These are phyloP conservation scores for Peronospora belbahrii DNA, from an alignment of 352 stramenopile genomes.

Conservation along the genomic window DNA sequence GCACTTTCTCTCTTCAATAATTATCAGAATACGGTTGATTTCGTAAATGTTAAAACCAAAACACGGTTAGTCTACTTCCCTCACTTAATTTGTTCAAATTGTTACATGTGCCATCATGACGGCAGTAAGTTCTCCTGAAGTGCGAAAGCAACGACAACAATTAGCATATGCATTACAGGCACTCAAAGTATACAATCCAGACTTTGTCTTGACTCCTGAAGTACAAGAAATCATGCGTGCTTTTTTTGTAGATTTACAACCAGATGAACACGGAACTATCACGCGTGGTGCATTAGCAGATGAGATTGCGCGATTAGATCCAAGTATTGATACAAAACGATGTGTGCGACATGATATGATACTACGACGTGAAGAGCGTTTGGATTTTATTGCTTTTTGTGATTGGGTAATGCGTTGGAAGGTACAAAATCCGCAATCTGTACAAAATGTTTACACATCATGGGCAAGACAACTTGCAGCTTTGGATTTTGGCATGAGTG, in stretches of 20 bases:
- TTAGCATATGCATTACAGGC: conserved; percentile 49
- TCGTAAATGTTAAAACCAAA: too few relatives aligned
- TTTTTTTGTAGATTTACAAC: conserved; percentile 66
- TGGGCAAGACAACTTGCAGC: conserved; percentile 66
- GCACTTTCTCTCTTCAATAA: too few relatives aligned
- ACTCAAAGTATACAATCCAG: conserved; percentile 71
- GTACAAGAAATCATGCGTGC: conserved; percentile 74
- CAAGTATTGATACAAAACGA: conserved; percentile 38
- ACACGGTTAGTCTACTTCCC: too few relatives aligned
- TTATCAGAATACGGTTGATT: too few relatives aligned
- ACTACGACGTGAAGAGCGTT: conserved; percentile 24
- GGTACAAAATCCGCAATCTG: conserved; percentile 46
- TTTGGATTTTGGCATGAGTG: too few relatives aligned
- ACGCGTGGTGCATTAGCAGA: conserved; percentile 39
- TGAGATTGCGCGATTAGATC: conserved; percentile 64
- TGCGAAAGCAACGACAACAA: conserved; percentile 21
- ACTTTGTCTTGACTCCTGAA: conserved; percentile 74
- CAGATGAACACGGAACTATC: conserved; percentile 44
- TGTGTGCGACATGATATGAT: conserved; percentile 39
- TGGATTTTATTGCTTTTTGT: conserved; percentile 71
- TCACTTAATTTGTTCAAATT: too few relatives aligned
- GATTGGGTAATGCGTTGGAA: conserved; percentile 77
- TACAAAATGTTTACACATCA: conserved; percentile 71
- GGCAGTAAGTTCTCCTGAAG: background rate
- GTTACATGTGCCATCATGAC: conserved; percentile 1